Evolutionary conservation across 2,329 filamentous ascomycete species (phyloP), one percentile per base, ranked within the genome.

Genomic region (Alternaria consortialis): DNA sequence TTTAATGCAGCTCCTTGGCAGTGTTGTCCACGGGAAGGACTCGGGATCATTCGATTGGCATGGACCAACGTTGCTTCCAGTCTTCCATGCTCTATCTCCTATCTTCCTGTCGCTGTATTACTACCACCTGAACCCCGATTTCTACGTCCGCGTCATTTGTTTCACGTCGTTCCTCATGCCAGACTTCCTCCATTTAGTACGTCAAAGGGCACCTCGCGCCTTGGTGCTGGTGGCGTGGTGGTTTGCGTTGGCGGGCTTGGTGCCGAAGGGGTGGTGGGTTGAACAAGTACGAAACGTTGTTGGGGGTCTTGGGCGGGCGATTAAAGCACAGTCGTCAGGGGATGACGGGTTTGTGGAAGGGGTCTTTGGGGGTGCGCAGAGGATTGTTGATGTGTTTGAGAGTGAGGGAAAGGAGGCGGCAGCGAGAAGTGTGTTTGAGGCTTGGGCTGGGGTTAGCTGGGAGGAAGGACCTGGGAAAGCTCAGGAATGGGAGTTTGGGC

Each of bases 51-150:
- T 72, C 2, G 72, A 77, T 44, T 25, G 70, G 29, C 60, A 77
- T 31, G 54, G 62, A 12, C 58, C 67, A 7, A 62, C 64, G 2
- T 48, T 77, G 1, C 50, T 71, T n/a, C 71, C 74, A 1, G 66
- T 66, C 8, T 67, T 77, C n/a, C 70, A 76, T 31, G 72, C 69
- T 0, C 56, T 77, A 2, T 72, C 70, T 4, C 74, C 75, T 3
- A 74, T 77, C 6, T 77, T 77, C 39, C 61, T 75, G 20, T 74
- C 72, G 8, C 43, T 77, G 17, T 77, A 77, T 51, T 70, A 77
- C 53, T 71, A 72, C 44, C 72, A 70, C 39, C 63, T 76, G 1
- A 66, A 68, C 13, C 60, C 69, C 0, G 75, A 77, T 56, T 62
- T 75, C 56, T 72, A 71, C 51, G 66, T 73, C 11, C 74, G 75